Percentiles rank a stretch among this genome's conserved stretches.
Conservation (phyloP, 2,329 filamentous ascomycete genomes). For the Curvularia sp. region DNA sequence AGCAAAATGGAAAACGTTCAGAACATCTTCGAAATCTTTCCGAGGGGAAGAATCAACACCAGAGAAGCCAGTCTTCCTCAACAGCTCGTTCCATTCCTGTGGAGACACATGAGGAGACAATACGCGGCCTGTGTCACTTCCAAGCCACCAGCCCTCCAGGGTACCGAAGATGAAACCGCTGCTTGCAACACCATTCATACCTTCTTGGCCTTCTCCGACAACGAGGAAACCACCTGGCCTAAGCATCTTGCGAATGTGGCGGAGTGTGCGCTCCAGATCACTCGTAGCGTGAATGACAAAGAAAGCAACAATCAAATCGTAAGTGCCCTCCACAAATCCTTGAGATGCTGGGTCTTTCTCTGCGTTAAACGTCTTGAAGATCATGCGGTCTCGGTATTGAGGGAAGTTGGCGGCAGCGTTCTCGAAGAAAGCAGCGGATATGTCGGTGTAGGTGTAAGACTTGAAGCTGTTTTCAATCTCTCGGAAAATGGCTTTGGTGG, state of each 20-base stretch:
- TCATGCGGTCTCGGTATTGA: neutral
- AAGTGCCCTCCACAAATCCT: no score
- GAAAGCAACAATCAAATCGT: no score
- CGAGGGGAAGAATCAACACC: neutral
- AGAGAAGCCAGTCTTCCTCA: neutral
- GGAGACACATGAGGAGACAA: neutral
- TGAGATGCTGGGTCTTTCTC: no score
- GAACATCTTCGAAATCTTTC: neutral
- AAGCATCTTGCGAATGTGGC: no score
- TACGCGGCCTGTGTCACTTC: neutral
- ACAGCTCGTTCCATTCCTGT: neutral
- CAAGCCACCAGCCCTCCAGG: no score
- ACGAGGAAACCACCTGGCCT: no score
- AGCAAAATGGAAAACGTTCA: neutral
- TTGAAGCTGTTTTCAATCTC: slow-evolving; percentile 10
- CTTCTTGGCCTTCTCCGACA: no score
- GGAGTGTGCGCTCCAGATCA: no score
- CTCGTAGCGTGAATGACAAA: no score
- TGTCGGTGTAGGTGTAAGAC: slow-evolving; percentile 30
- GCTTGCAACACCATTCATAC: no score
- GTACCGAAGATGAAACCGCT: no score
- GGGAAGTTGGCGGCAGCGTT: neutral
- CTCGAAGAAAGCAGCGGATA: slow-evolving; percentile 7
- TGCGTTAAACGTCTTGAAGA: no score
- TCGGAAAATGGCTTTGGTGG: slow-evolving; percentile 17